Evolutionary conservation across 345 rosid genomes (phyloP).

Genomic region (Erucastrum elatum): DNA sequence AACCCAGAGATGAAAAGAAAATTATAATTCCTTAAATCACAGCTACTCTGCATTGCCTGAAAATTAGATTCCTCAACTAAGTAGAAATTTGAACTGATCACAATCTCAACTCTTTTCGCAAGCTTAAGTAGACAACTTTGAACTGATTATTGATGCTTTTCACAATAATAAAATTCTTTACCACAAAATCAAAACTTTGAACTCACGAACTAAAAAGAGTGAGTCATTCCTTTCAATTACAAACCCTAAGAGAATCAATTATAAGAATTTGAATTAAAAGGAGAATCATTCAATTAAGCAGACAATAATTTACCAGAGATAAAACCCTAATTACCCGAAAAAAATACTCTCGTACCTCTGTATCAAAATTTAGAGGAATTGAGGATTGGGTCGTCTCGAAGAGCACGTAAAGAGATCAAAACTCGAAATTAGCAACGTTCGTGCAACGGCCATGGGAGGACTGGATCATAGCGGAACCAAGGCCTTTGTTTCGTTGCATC

Average conservation of each 20-base stretch:
- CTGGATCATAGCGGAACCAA: constrained; percentile 41
- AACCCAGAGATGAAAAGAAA: constrained; percentile 4
- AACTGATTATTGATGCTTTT: neutral
- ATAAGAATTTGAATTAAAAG: constrained; percentile 5
- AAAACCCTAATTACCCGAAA: constrained; percentile 42
- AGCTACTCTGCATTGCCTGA: constrained; percentile 17
- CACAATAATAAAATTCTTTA: too few species aligned
- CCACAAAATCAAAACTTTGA: neutral
- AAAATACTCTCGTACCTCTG: constrained; percentile 34
- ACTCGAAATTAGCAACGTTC: constrained; percentile 54
- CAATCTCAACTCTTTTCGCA: neutral
- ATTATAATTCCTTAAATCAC: neutral
- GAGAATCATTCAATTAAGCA: constrained; percentile 21
- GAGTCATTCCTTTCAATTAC: neutral
- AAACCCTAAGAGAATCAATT: constrained; percentile 38
- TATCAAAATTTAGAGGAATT: constrained; percentile 21
- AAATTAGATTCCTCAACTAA: neutral
- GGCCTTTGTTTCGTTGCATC: constrained; percentile 53
- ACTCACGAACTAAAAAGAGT: neutral
- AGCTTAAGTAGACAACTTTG: constrained; percentile 17
- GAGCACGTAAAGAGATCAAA: constrained; percentile 34
- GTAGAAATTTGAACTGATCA: too few species aligned
- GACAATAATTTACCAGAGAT: neutral
- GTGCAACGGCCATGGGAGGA: constrained; percentile 50
- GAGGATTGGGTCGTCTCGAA: constrained; percentile 18